Base-by-base conservation (phyloP, 208 protist genomes). In the Wallacemonas sp. region DNA sequence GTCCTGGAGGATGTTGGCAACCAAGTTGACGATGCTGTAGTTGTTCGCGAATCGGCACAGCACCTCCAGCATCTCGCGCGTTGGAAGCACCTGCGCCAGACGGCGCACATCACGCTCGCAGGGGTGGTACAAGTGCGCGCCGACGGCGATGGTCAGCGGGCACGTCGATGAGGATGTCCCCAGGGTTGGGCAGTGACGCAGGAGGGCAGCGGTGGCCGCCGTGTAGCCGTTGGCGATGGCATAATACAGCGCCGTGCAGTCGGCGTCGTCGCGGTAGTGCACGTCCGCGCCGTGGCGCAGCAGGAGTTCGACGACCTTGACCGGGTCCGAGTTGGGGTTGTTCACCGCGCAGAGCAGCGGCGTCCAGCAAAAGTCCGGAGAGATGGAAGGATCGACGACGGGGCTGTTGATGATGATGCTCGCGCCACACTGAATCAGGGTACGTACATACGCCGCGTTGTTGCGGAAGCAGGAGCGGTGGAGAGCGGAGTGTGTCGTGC, bases 191-290 rank as follows among this genome's bases (percentile, higher is more conserved):
- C 49, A 80, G 76, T 85, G 75, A 65, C 72, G 43, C 17, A 96
- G 73, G 58, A 96, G 74, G 48, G 74, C 57, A 33, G 54, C 62
- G 14, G 78, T 70, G 29, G 90, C 79, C 23, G 74, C 74, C 0
- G 83, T 73, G 71, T 94, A 96, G 57, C 86, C 81, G 71, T 96
- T 96, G n/a, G 81, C 84, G 54, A 96, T 92, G 72, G 90, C 87
- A 61, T 96, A 96, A 74, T 93, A 96, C 8, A 96, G 65, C 29
- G 86, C 81, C 1, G 85, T 93, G 76, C 90, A 94, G 33, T 72
- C 66, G 12, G 90, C 87, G 43, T 93, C 86, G 62, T 96, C 90
- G 23, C 16, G 67, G 52, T 83, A 85, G 26, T 78, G 48, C 63
- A 77, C 73, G 58, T 96, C 88, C 2, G 88, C 90, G n/a, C 86